phyloP scores from a whole-genome alignment of 345 rosid genomes.

The Luvunga scandens region DNA sequence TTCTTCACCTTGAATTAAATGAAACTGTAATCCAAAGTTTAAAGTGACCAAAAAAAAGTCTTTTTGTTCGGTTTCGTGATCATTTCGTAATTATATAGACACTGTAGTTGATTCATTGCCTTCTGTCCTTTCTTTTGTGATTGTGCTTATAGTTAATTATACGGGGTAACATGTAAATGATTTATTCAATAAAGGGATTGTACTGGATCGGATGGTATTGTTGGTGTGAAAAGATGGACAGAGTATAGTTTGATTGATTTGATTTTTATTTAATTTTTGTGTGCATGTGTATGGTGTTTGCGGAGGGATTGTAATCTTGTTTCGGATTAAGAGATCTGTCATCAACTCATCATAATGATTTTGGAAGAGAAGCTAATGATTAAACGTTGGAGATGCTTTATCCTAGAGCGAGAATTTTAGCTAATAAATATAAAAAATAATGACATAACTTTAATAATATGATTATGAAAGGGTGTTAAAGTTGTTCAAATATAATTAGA shows the following conservation, averaged over 20 bases:
- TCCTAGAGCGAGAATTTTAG: no score
- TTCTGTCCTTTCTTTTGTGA: background rate
- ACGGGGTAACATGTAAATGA: background rate
- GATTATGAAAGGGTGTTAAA: no score
- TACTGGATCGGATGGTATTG: background rate
- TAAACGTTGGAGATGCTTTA: no score
- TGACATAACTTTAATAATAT: no score
- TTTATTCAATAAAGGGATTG: conserved; percentile 9
- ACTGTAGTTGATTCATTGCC: background rate
- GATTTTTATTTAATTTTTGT: background rate
- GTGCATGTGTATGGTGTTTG: no score
- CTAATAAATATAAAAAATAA: no score
- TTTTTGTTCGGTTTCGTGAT: background rate
- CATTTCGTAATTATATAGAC: background rate
- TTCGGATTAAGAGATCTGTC: background rate
- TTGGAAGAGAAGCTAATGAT: background rate
- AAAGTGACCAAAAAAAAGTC: no score
- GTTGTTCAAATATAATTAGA: no score
- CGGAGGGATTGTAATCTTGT: background rate
- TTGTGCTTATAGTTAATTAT: background rate
- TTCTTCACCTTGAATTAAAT: conserved; percentile 58
- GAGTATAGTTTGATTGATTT: background rate
- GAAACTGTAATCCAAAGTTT: background rate
- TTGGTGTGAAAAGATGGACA: background rate
- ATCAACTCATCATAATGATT: background rate